phyloP scores from a whole-genome alignment of 2,329 filamentous ascomycete species.

The Aureobasidium melanogenum region DNA sequence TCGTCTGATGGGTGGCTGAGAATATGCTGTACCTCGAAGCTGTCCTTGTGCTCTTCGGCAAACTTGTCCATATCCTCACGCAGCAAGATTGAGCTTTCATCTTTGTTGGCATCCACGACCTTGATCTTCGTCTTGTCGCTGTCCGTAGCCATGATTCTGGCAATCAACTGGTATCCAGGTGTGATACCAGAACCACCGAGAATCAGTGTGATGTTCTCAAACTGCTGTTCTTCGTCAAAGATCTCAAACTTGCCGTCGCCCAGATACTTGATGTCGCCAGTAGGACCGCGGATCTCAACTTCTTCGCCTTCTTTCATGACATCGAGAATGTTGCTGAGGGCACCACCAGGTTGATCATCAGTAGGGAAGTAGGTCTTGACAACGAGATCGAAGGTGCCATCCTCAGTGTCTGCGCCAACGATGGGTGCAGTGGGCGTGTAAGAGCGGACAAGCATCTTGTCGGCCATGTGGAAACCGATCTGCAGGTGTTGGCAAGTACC shows the following conservation, averaged over 20 bases:
- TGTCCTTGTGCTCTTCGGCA: constrained; percentile 28
- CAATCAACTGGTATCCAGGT: constrained; percentile 43
- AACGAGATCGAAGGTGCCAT: constrained; percentile 39
- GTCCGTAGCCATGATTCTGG: constrained; percentile 29
- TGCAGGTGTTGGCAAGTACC: constrained; percentile 46
- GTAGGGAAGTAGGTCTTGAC: constrained; percentile 46
- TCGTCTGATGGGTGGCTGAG: constrained; percentile 35
- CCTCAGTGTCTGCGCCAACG: constrained; percentile 19
- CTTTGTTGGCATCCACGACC: constrained; percentile 42
- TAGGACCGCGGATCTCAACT: constrained; percentile 44
- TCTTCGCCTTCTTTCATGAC: constrained; percentile 40
- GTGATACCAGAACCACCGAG: constrained; percentile 45
- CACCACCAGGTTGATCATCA: constrained; percentile 41
- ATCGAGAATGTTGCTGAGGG: constrained; percentile 46
- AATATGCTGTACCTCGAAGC: constrained; percentile 40
- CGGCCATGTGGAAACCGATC: constrained; percentile 44
- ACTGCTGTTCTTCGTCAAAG: constrained; percentile 32
- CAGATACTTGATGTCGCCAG: constrained; percentile 42
- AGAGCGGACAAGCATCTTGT: constrained; percentile 42
- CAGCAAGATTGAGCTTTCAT: constrained; percentile 40
- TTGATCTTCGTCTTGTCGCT: constrained; percentile 32
- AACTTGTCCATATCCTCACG: constrained; percentile 35
- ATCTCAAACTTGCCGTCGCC: constrained; percentile 40
- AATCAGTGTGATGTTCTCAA: constrained; percentile 39
- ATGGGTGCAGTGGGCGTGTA: constrained; percentile 45